Percentiles rank a stretch among this genome's conserved stretches.
Conservation (phyloP, 768 basidiomycete genomes). For the Russula earlei region DNA sequence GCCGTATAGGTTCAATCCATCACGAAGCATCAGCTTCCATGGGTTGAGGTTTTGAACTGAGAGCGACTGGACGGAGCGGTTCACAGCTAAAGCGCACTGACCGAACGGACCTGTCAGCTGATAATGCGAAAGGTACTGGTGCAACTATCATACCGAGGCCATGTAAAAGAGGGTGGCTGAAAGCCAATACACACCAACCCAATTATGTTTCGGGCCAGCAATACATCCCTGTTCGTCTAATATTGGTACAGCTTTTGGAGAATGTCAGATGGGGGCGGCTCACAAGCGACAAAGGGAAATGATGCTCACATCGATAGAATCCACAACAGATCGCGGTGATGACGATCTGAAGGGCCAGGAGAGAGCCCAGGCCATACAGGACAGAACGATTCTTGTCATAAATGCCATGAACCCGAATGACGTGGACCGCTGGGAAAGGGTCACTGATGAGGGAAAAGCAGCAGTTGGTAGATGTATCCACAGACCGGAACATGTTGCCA, state of each 20-base stretch:
- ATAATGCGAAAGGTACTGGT: not conserved
- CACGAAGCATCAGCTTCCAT: conserved; percentile 88
- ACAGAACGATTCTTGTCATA: conserved; percentile 55
- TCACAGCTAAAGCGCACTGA: conserved; percentile 53
- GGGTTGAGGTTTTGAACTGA: conserved; percentile 45
- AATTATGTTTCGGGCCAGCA: conserved; percentile 67
- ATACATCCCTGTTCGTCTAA: conserved; percentile 75
- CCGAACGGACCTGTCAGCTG: not conserved
- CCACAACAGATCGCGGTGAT: conserved; percentile 66
- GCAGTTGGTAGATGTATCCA: not conserved
- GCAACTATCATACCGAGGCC: conserved; percentile 40
- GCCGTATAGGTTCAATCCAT: conserved; percentile 79
- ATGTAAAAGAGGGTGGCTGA: conserved; percentile 66
- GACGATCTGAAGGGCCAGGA: conserved; percentile 60
- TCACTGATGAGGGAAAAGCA: not conserved
- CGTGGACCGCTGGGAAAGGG: conserved; percentile 45
- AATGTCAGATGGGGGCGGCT: conserved; percentile 2
- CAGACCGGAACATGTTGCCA: conserved; percentile 59
- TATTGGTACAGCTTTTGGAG: conserved; percentile 52
- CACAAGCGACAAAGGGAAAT: not conserved
- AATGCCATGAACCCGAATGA: conserved; percentile 71
- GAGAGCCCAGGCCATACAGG: conserved; percentile 43
- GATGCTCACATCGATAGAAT: conserved; percentile 60
- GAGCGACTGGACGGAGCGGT: conserved; percentile 50
- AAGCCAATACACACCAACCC: conserved; percentile 85